Evolutionary conservation across 2,329 filamentous ascomycete species (phyloP), one percentile per base, ranked within the genome.

Genomic region (Fusarium tjaetaba): DNA sequence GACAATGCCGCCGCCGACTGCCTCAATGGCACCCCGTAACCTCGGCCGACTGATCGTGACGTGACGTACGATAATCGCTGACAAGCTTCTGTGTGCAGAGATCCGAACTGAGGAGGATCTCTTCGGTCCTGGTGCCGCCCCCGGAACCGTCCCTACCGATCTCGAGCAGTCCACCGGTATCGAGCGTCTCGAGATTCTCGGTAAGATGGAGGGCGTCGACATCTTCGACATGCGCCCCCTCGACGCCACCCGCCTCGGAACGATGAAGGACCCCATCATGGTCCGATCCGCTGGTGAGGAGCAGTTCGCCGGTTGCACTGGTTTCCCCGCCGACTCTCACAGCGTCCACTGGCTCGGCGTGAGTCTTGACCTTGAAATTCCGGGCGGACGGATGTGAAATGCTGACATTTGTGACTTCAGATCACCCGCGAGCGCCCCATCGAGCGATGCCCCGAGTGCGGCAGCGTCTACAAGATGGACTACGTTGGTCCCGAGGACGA

Each of bases 171-270:
- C 96, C 69, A 98, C 96, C 79, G 96, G 96, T 93, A 89, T 98
- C 70, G 96, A 99, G 89, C 95, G 96, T 90, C 90, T 99, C 79
- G 96, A 99, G 87, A 96, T 99, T 81, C 89, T 99, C 83, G 96
- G 96, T 86, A 99, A 99, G 91, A 97, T 98, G 93, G 94, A 98
- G 89, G 95, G 96, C 77, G 88, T 98, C 80, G 96, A 99, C 83
- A 88, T 98, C 83, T 99, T 99, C 88, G 95, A 99, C 87, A 97
- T 98, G 96, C 92, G 91, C 85, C 96, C 96, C 74, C 90, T 99
- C 79, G 96, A 98, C 84, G 89, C 96, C 74, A 96, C 93, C 84
- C 92, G 96, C 82, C 90, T 90, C 85, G 96, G 96, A 94, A 98
- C 96, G 69, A 84, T 97, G 81, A 89, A 97, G 75, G 88, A 98